Percentiles rank a stretch among this genome's conserved stretches.
Evolutionary conservation across 208 protist species (phyloP).

Genomic region (Leishmania mexicana): DNA sequence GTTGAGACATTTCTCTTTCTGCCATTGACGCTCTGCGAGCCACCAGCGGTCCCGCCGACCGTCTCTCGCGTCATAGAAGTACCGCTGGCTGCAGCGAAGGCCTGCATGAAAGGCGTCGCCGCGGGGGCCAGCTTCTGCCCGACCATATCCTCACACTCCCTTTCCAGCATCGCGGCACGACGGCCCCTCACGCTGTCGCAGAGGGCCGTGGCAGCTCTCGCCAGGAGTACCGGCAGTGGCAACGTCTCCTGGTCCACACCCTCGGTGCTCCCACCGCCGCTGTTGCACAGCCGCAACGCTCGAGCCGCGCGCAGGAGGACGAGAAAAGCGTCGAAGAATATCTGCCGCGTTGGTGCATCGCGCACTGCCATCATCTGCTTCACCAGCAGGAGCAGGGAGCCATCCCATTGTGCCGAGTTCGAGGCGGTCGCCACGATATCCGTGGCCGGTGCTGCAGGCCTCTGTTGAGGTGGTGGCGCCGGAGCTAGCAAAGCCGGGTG

Average conservation of each 20-base stretch:
- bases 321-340: constrained; percentile 54
- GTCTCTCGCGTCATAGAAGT: neutral
- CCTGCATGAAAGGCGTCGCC: constrained; percentile 1
- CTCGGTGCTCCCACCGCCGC: neutral
- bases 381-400: constrained; percentile 47
- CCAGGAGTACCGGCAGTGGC: constrained; percentile 49
- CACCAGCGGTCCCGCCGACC: neutral
- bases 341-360: constrained; percentile 49
- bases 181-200: constrained; percentile 25
- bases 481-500: neutral
- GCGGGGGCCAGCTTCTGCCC: constrained; percentile 5
- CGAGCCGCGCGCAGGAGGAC: constrained; percentile 70
- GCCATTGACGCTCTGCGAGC: neutral
- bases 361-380: constrained; percentile 52
- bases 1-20: neutral
- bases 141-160: constrained; percentile 19
- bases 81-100: neutral
- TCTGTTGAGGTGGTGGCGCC: neutral
- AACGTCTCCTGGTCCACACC: constrained; percentile 23
- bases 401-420: constrained; percentile 43
- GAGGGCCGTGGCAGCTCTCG: constrained; percentile 43
- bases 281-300: constrained; percentile 24
- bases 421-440: neutral
- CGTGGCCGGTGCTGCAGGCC: neutral
- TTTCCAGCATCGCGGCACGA: constrained; percentile 13